Evolutionary conservation across 768 basidiomycete species (phyloP), one percentile per base, ranked within the genome.

Genomic region (Artomyces pyxidatus): DNA sequence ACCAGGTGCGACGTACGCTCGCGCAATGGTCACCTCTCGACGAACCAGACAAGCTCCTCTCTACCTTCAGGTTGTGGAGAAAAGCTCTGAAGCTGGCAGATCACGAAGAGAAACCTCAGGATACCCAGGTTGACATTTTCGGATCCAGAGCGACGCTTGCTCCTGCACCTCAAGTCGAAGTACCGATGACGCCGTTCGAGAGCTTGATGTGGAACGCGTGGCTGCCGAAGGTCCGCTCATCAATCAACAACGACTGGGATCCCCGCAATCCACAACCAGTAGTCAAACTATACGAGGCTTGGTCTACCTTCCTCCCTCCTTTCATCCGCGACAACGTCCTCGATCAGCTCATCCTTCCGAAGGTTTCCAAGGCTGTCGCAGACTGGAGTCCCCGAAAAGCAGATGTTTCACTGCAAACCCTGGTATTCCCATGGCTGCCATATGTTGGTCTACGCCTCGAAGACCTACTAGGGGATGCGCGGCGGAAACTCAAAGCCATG

Each of bases 361-460:
- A 98, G 66, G 78, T 99, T 3, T 78, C 85, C 42, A 82, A 83
- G 54, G 81, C 90, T 3, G 77, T 97, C 28, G 75, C 80, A 4
- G 83, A 88, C 44, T 99, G 96, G 96, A 83, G 73, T 60, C 69
- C 80, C 6, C 80, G 76, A 59, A 74, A 68, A 23, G 75, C 71
- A 49, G 69, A 68, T 2, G 73, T 78, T 1, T 67, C 88, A 1
- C 65, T 98, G 42, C 88, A 86, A 42, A 71, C 77, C 1, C 75
- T 99, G 41, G 81, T 99, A 1, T 95, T 98, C 64, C 96, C 96
- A 8, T 99, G 96, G 96, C 67, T 99, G 40, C 91, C 93, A 4
- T 76, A 92, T 59, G 76, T 95, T 3, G 94, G 90, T 4, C 65
- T 86, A 27, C 71, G 93, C 45, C 67, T 91, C 53, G 92, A 97